phyloP scores from a whole-genome alignment of 225 moss, liverwort and hornwort genomes.

The Bryum argenteum region DNA sequence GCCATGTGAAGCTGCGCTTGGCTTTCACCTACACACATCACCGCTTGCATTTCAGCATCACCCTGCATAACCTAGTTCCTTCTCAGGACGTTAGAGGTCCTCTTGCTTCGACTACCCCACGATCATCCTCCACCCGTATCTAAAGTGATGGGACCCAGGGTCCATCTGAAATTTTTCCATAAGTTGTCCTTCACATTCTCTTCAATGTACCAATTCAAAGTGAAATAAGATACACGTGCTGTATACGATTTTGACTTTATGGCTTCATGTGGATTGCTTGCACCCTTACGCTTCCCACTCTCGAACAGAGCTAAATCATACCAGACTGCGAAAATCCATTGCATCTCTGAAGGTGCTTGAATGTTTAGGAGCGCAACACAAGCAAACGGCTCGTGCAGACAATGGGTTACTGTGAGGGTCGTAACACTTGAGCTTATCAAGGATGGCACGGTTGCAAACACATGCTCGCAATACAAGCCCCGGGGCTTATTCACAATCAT shows the following conservation, averaged over 20 bases:
- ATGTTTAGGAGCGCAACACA: conserved; percentile 2
- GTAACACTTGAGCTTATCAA: conserved; percentile 44
- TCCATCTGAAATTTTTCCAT: no score
- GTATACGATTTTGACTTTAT: neutral
- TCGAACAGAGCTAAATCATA: neutral
- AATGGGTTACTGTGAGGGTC: conserved; percentile 10
- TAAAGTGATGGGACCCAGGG: no score
- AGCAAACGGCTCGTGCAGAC: neutral
- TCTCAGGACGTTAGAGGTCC: neutral
- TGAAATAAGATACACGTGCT: neutral
- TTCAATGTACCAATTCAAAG: neutral
- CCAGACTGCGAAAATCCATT: neutral
- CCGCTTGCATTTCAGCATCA: neutral
- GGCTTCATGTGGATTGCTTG: neutral
- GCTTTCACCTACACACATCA: conserved; percentile 27
- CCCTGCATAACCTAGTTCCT: neutral
- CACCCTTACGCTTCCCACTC: conserved; percentile 19
- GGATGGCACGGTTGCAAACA: conserved; percentile 68
- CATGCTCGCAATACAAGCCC: conserved; percentile 87
- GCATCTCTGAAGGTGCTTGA: neutral
- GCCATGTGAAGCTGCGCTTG: conserved; percentile 77
- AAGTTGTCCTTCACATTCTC: neutral
- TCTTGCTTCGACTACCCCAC: no score
- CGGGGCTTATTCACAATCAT: conserved; percentile 89
- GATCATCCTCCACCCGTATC: no score